Percentiles rank a stretch among this genome's conserved stretches.
These are phyloP conservation scores for Colletotrichum lentis DNA, from an alignment of 2,329 filamentous ascomycete genomes.

Conservation along the genomic window DNA sequence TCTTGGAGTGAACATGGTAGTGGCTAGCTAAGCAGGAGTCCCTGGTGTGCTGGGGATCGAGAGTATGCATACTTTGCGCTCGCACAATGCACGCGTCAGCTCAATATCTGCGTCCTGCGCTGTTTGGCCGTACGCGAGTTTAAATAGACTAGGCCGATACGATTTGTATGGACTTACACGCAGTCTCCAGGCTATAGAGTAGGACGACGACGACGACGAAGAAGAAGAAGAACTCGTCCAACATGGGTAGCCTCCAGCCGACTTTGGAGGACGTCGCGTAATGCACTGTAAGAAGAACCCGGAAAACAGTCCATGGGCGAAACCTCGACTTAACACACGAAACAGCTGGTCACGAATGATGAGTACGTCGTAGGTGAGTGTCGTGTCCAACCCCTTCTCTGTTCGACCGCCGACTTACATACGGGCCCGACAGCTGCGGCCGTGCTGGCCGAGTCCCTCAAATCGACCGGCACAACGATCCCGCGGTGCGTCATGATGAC, in stretches of 20 bases:
- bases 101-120: neutral
- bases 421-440: conserved; percentile 15
- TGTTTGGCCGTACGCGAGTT: too few species aligned
- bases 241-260: conserved; percentile 25
- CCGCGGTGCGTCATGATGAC: conserved; percentile 36
- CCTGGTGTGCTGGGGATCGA: neutral
- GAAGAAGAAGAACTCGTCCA: neutral
- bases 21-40: neutral
- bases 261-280: conserved; percentile 16
- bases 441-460: conserved; percentile 38
- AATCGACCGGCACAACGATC: conserved; percentile 28
- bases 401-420: neutral
- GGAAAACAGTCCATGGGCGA: neutral
- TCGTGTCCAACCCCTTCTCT: neutral
- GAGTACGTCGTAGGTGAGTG: conserved; percentile 37
- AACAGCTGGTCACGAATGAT: conserved; percentile 38
- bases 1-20: neutral
- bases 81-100: neutral
- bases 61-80: neutral
- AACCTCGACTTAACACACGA: neutral
- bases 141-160: fast-evolving
- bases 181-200: neutral
- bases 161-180: neutral
- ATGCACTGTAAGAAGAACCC: conserved; percentile 20
- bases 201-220: neutral